phyloP scores from a whole-genome alignment of 2,329 filamentous ascomycete genomes.

The Dactylella cylindrospora region DNA sequence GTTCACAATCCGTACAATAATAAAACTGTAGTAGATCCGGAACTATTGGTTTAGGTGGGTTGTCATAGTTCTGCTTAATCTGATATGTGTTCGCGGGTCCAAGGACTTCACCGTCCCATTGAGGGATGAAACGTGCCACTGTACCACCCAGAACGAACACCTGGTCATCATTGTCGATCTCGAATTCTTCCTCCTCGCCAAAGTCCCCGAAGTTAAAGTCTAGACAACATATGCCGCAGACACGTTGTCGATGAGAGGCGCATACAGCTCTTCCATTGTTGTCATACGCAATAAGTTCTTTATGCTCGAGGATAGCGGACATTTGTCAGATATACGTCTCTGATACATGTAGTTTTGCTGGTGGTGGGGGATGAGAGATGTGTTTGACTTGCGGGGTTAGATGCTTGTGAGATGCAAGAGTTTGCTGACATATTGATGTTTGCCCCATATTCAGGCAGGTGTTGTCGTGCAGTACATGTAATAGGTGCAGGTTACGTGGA shows the following conservation, averaged over 20 bases:
- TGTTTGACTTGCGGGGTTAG: too few relatives aligned
- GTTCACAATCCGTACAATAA: constrained; percentile 2
- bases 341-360: too few relatives aligned
- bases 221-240: not conserved
- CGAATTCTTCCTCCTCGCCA: not conserved
- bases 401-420: too few relatives aligned
- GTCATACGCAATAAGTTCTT: constrained; percentile 1
- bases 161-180: not conserved
- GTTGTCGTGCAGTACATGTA: too few relatives aligned
- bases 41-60: not conserved
- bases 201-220: not conserved
- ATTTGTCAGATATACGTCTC: not conserved
- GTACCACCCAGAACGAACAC: not conserved
- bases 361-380: too few relatives aligned
- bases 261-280: constrained; percentile 6
- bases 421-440: too few relatives aligned
- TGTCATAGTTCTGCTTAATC: not conserved
- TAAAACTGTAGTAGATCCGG: constrained; percentile 2
- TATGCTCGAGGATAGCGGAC: not conserved
- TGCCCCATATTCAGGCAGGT: too few relatives aligned
- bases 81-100: too few relatives aligned
- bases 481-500: too few relatives aligned
- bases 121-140: too few relatives aligned
- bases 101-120: not conserved
- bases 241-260: not conserved